Base-by-base conservation (phyloP, 2,329 filamentous ascomycete genomes). In the Fusarium sp. region DNA sequence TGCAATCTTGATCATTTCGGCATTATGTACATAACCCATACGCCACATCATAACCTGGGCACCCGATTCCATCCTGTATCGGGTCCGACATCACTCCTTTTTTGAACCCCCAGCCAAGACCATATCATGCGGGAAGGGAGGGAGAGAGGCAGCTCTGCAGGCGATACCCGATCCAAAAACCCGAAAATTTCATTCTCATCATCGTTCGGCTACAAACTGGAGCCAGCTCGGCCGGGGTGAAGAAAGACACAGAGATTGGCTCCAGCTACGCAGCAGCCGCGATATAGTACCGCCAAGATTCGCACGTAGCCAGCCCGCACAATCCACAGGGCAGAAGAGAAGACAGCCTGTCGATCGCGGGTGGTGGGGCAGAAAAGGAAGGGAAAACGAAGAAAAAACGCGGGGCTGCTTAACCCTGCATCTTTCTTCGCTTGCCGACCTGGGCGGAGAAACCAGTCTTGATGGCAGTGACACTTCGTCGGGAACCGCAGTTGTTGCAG, bases 401-500 rank as follows among this genome's bases (percentile, higher is more conserved):
- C 11, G 47, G 61, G 66, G 52, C 42, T 67, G 68, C 73, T 89
- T 95, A 97, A 85, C 89, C 93, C 85, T 94, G 91, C 88, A 95
- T 93, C 91, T 97, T 97, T 89, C 92, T 96, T 90, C 96, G 93
- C 93, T 98, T 98, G 84, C 96, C 96, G 85, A 99, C 94, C 87
- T 98, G 96, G 85, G 96, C 96, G 81, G 95, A 97, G 95, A 99
- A 99, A 95, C 96, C 96, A 72, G 95, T 98, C 92, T 99, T 99
- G 93, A 99, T 99, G 78, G 96, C 95, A 70, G 94, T 94, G 83
- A 98, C 96, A 81, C 92, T 95, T 83, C 95, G 93, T 85, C 96
- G 89, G 62, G 91, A 93, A 74, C 92, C 92, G 80, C 93, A 94
- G 68, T 92, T 93, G 82, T 85, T 98, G 91, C 96, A 98, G 70